Base-by-base conservation (phyloP, 2,329 filamentous ascomycete genomes). In the Botryotinia convoluta region DNA sequence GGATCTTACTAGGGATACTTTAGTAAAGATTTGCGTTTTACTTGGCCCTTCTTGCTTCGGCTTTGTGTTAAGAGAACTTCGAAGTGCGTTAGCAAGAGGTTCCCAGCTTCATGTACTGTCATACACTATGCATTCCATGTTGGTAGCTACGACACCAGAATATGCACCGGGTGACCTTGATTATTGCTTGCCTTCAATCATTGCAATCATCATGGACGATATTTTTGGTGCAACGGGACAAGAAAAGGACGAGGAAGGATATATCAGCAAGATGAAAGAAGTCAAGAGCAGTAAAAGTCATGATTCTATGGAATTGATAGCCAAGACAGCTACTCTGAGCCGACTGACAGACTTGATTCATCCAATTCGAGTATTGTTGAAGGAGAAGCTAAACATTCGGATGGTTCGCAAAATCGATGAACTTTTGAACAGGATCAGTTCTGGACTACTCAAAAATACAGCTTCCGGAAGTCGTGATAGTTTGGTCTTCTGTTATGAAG, bases 241-340 rank as follows among this genome's bases (percentile, higher is more conserved):
- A 83, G 95, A 99, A 80, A 99, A 99, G 83, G 96, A 99, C 79
- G 95, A 95, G 0, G 94, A 98, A 78, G 96, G 95, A 71, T 99
- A 99, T 81, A 91, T 92, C 72, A 97, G 91, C 81, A 93, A 95
- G 82, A 98, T 97, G 91, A 97, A 97, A 82, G 96, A 99, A 83
- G 92, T 99, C 73, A 98, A 97, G 85, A 96, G 93, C 82, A 98
- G 93, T 85, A 99, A 98, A 85, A 98, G 95, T 81, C 97, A 95
- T 79, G 97, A 99, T 80, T 97, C 96, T 0, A 97, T 98, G 91
- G 95, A 98, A 82, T 86, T 98, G 26, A 87, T 98, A 76, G 92
- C 96, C 39, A 93, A 91, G 79, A 94, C 91, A 65, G 91, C 93
- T 2, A 95, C 94, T 1, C 86, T 98, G 37, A 85, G 84, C 69